These are phyloP conservation scores for Globisporangium cystogenes DNA, from an alignment of 352 stramenopile species.

Conservation along the genomic window DNA sequence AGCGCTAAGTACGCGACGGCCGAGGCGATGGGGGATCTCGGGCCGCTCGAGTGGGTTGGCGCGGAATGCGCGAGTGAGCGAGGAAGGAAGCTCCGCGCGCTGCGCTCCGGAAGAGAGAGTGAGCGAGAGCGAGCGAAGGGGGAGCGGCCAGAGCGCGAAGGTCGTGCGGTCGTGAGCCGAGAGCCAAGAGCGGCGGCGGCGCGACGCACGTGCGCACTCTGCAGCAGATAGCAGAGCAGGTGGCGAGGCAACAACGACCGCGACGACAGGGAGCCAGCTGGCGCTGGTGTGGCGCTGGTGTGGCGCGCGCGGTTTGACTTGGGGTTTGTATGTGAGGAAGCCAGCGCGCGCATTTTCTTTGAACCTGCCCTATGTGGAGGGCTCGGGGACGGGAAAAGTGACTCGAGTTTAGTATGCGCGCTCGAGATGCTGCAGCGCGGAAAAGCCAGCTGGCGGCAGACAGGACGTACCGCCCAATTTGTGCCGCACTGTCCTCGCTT, in stretches of 20 bases:
- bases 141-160: background rate
- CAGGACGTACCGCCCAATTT: too few relatives aligned
- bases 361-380: background rate
- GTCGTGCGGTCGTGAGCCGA: background rate
- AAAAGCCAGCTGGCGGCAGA: background rate
- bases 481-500: too few relatives aligned
- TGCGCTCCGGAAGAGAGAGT: conserved; percentile 19
- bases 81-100: conserved; percentile 7
- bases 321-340: background rate
- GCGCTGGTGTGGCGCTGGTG: background rate
- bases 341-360: background rate
- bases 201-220: background rate
- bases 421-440: background rate
- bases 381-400: background rate
- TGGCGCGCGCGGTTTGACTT: background rate
- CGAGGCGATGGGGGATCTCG: background rate
- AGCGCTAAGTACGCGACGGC: background rate
- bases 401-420: background rate
- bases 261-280: background rate
- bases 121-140: conserved; percentile 5
- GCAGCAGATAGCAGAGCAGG: background rate
- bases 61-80: background rate
- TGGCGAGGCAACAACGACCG: background rate
- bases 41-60: background rate
- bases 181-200: background rate